Base-by-base conservation (phyloP, 345 rosid genomes). In the Odontarrhena argentea region DNA sequence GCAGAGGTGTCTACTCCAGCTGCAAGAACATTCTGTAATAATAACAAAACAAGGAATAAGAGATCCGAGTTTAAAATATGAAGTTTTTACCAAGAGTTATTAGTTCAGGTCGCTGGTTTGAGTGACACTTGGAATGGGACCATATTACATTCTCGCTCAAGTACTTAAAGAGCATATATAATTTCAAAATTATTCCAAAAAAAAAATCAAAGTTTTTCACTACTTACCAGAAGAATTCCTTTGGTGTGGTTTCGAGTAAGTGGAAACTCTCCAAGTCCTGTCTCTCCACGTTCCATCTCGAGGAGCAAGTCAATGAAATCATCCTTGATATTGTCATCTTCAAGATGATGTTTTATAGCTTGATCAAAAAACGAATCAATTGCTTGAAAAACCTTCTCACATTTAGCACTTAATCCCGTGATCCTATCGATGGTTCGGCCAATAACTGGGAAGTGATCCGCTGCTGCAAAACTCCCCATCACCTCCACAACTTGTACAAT, bases 241-340 rank as follows among this genome's bases (percentile, higher is more conserved):
- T 80, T 78, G 22, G 83, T 76, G 64, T 83, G 80, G 38, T 77
- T 70, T 66, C 79, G 69, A 1, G 76, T 74, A 60, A 76, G 65
- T 73, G 32, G 65, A 49, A 46, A 42, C 40, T 13, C 63, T 9
- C 70, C 71, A 10, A 55, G 48, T 36, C 65, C 67, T 3, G 2
- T 49, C 64, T 70, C 58, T 14, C 79, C 85, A 30, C 52, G 61
- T 28, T 71, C 75, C 34, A 80, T 69, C 36, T 61, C 48, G 12
- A 81, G 71, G 54, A 83, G 70, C 50, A 83, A 78, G 12, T 70
- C 84, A 11, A 85, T 73, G 56, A 85, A 56, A 76, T 83, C 88
- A 35, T 78, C 70, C 0, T 70, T 65, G 1, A 32, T 43, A 18
- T 67, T 76, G 14, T 57, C 56, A 43, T 59, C 36, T 28, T 81